Percentiles rank a stretch among this genome's conserved stretches.
phyloP scores from a whole-genome alignment of 2,329 filamentous ascomycete species.

The Aspergillus sp. region DNA sequence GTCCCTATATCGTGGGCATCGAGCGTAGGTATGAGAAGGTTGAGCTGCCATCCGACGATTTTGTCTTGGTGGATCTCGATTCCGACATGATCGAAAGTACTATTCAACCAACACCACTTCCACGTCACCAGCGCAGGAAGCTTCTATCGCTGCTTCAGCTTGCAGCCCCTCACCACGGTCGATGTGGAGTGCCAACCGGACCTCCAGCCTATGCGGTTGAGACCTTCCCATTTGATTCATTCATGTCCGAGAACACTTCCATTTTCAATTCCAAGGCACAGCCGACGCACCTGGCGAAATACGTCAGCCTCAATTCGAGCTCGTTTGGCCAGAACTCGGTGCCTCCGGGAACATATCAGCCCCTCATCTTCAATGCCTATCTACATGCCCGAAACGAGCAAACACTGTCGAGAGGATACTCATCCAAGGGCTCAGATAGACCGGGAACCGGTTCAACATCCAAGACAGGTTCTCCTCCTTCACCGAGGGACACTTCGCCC shows the following conservation, averaged over 20 bases:
- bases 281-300: constrained; percentile 72
- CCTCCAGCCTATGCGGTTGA: constrained; percentile 91
- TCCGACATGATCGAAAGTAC: constrained; percentile 86
- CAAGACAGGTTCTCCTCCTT: constrained; percentile 51
- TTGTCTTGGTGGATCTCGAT: constrained; percentile 90
- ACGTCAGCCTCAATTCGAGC: constrained; percentile 83
- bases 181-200: constrained; percentile 79
- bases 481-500: constrained; percentile 62
- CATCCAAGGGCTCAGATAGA: constrained; percentile 52
- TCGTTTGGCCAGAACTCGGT: constrained; percentile 68
- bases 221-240: constrained; percentile 84
- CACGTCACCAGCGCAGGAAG: constrained; percentile 85
- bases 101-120: constrained; percentile 68
- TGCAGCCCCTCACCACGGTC: constrained; percentile 82
- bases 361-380: constrained; percentile 88
- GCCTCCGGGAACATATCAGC: constrained; percentile 45
- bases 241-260: constrained; percentile 77
- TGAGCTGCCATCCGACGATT: constrained; percentile 83
- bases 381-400: constrained; percentile 67
- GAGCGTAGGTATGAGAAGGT: constrained; percentile 71
- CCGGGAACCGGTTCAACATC: constrained; percentile 66
- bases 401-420: constrained; percentile 40
- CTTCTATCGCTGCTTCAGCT: constrained; percentile 81
- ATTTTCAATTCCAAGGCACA: constrained; percentile 70
- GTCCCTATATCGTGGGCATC: constrained; percentile 94